A percentile compares a stretch with the other conserved stretches of the same genome.
Conservation (phyloP, 345 rosid genomes). For the Cardamine resedifolia region DNA sequence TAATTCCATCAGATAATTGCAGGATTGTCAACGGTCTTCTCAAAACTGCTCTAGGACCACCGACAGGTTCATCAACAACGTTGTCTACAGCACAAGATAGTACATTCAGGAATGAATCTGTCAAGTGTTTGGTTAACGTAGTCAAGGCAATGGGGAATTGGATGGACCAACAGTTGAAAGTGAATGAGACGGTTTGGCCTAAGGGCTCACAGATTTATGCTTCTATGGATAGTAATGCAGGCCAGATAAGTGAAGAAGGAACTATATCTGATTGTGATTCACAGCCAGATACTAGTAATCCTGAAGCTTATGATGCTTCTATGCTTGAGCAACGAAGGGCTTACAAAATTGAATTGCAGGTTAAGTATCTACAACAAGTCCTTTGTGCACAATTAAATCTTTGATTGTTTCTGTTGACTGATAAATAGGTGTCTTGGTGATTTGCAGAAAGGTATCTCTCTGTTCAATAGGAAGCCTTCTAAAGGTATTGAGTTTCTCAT, state of each 20-base stretch:
- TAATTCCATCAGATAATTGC: conserved; percentile 97
- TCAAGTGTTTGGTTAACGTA: conserved; percentile 84
- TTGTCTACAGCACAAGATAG: conserved; percentile 78
- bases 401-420: conserved; percentile 15
- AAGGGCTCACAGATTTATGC: conserved; percentile 57
- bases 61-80: conserved; percentile 86
- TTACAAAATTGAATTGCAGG: conserved; percentile 94
- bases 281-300: conserved; percentile 59
- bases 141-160: conserved; percentile 84
- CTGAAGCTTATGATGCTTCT: conserved; percentile 79
- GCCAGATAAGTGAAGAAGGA: conserved; percentile 66
- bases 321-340: conserved; percentile 89
- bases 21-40: conserved; percentile 98
- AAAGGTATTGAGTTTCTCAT: conserved; percentile 89
- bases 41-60: conserved; percentile 95
- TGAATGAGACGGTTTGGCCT: conserved; percentile 60
- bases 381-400: neutral
- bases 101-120: conserved; percentile 88
- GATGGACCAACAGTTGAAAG: conserved; percentile 88
- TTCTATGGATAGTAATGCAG: conserved; percentile 50
- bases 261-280: conserved; percentile 60
- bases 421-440: neutral
- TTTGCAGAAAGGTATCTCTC: conserved; percentile 85
- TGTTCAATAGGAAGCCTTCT: conserved; percentile 86
- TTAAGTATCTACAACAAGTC: conserved; percentile 15